Evolutionary conservation across 2,329 filamentous ascomycete species (phyloP).

Genomic region (Pseudocercospora crystallina): DNA sequence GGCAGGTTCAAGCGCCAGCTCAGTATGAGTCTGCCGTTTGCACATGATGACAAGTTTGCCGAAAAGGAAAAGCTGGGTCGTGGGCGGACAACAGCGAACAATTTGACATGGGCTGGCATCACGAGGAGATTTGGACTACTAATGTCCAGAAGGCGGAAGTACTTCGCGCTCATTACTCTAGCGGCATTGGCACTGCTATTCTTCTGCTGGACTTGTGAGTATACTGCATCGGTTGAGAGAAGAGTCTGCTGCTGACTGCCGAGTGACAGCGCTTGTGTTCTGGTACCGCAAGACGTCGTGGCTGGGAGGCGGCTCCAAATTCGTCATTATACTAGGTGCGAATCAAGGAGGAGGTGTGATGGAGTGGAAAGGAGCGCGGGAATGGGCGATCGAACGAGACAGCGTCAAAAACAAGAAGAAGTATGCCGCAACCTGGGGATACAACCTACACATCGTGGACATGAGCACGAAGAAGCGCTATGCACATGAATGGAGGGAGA

Average conservation of each 20-base stretch:
- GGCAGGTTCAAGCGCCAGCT: constrained; percentile 78
- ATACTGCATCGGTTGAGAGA: neutral
- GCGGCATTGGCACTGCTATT: constrained; percentile 25
- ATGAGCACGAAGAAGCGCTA: constrained; percentile 99
- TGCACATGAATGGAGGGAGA: constrained; percentile 97
- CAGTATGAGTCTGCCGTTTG: constrained; percentile 73
- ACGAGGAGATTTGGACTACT: constrained; percentile 28
- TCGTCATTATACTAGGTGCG: constrained; percentile 87
- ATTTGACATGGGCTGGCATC: constrained; percentile 22
- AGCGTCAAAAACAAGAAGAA: constrained; percentile 93
- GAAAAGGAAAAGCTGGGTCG: constrained; percentile 77
- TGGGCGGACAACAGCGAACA: constrained; percentile 37
- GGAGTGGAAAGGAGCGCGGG: constrained; percentile 96
- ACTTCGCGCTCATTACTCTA: constrained; percentile 27
- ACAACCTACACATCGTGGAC: constrained; percentile 93
- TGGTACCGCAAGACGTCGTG: constrained; percentile 69
- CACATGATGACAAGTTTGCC: constrained; percentile 54
- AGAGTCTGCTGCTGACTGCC: constrained; percentile 9
- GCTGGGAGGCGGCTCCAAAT: constrained; percentile 84
- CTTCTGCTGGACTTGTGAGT: constrained; percentile 30
- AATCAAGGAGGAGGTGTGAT: constrained; percentile 97
- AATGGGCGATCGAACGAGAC: constrained; percentile 97
- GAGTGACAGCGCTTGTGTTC: constrained; percentile 53
- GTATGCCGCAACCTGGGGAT: constrained; percentile 85
- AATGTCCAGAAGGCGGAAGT: constrained; percentile 31